Evolutionary conservation across 352 stramenopile genomes (phyloP), one percentile per base, ranked within the genome.

Genomic region (Saprolegnia diclina): DNA sequence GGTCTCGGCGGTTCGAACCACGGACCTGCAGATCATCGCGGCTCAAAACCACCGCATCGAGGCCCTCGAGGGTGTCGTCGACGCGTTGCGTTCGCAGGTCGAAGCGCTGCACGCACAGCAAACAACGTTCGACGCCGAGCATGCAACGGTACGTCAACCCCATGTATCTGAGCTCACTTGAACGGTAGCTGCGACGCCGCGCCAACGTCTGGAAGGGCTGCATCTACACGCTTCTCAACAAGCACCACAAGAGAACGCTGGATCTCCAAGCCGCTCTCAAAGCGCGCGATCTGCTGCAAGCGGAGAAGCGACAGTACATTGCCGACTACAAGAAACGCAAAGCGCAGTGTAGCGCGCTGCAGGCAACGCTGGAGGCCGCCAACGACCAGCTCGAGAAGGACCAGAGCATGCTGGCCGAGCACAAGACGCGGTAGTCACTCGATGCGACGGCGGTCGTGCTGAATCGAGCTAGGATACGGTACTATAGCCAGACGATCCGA

Each of bases 361-460:
- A 66, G n/a, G 57, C 22, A 4, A 66, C 42, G 24, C 38, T 66
- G 7, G 35, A 14, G 38, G 13, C 11, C 1, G 57, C 57, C 26
- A 66, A 66, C 40, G 29, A 55, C 24, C 57, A 66, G 44, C 44
- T 66, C 19, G 38, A 53, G 18, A 9, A 35, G 19, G 57, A 66
- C 57, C 57, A 66, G 24, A 21, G 11, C 1, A 21, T 55, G 40
- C 57, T 66, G 13, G 37, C 42, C 16, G 57, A 66, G 11, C 24
- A 21, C 35, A 66, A 66, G 29, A 66, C 48, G 21, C n/a, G 40
- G 37, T 66, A 22, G 13, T 3, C 11, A 14, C 38, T 14, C 26
- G 10, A 7, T 37, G 22, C 37, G 53, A 54, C n/a, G n/a, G 19
- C 22, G 18, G 18, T 14, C 0, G 14, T 13, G 1, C 7, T 22